Evolutionary conservation across 208 protist species (phyloP), one percentile per base, ranked within the genome.

Genomic region (Herpetomonas tarakana): DNA sequence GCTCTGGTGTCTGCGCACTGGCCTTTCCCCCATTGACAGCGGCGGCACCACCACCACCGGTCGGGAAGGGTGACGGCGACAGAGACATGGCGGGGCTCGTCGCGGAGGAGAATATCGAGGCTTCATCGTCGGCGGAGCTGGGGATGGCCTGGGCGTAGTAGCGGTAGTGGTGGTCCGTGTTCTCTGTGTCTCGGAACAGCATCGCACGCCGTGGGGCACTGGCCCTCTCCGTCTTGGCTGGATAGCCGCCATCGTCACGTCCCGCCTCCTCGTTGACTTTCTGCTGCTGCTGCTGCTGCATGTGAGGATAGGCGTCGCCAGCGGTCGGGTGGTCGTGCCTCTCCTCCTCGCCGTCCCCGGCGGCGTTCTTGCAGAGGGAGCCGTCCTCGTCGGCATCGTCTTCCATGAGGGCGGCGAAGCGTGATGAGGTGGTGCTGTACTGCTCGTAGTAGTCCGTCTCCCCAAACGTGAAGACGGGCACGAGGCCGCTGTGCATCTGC

Each of bases 381-480:
- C 66, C 58, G 52, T 18, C 9, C 9, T 6, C 6, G 35, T 41
- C 35, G 35, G 35, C 35, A 41, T 72, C 71, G 26, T 77, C 71
- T 25, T 65, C 60, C 18, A 57, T 50, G 21, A 47, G 54, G 19
- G 67, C 62, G 2, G 65, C 61, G 52, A 60, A 41, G 35, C 56
- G 61, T 12, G 62, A 60, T 44, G 41, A 63, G 44, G 62, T 29
- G n/a, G 62, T 67, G 52, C 29, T 52, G 55, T 57, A 49, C 49
- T 77, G 70, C 27, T 74, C 67, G 47, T 74, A 81, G 50, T 74
- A 82, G 68, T 86, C 69, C 31, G 68, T 82, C 52, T 86, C 79
- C 25, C 76, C 70, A 38, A 83, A 83, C n/a, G 65, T 76, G 70
- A 74, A 81, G 49, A 70, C 58, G 14, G 79, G 75, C 38, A 86